Percentiles rank a stretch among this genome's conserved stretches.
phyloP scores from a whole-genome alignment of 495 filamentous ascomycete genomes.

The Lasiosphaeria ovina region DNA sequence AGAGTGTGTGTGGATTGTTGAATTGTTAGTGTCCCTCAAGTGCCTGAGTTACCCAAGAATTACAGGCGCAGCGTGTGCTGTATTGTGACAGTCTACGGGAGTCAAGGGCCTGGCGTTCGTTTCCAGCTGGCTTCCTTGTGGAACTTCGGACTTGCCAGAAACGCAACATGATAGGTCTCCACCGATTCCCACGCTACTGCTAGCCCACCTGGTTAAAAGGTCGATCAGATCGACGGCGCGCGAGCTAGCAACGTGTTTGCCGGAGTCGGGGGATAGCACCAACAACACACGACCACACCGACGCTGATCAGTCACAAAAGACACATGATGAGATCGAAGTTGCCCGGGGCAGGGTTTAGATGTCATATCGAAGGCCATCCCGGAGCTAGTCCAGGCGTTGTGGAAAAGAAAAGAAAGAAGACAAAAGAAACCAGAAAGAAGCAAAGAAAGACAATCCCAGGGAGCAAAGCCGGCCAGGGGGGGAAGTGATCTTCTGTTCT shows the following conservation, averaged over 20 bases:
- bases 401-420: too few species aligned
- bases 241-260: constrained; percentile 1
- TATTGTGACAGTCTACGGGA: neutral
- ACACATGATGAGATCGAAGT: neutral
- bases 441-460: too few species aligned
- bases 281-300: neutral
- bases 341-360: neutral
- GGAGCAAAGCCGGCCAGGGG: too few species aligned
- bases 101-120: neutral
- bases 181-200: constrained; percentile 15
- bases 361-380: too few species aligned
- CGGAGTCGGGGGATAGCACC: neutral
- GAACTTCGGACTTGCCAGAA: neutral
- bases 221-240: constrained; percentile 19
- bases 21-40: too few species aligned
- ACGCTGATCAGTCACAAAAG: neutral
- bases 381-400: too few species aligned
- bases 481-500: too few species aligned
- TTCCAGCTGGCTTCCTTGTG: neutral
- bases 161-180: constrained; percentile 19
- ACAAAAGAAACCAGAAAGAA: too few species aligned
- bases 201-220: neutral
- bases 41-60: too few species aligned
- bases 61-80: neutral
- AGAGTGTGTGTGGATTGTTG: too few species aligned